Base-by-base conservation (phyloP, 1,284 basidiomycete species). In the Ganoderma boninense region DNA sequence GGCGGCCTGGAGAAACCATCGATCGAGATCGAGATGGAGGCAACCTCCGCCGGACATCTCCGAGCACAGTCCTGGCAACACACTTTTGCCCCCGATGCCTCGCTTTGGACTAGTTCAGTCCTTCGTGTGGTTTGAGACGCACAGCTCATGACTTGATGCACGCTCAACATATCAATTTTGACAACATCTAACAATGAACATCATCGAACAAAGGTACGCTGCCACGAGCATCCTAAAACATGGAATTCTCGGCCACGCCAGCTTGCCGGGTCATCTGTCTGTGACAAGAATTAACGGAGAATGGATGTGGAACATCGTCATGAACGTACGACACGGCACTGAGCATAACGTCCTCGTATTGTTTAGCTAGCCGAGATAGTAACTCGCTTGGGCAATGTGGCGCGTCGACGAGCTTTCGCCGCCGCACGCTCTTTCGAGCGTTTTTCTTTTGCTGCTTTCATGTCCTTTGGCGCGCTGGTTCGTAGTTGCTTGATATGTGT, bases 401-500 rank as follows among this genome's bases (percentile, higher is more conserved):
- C 14, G n/a, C 61, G 52, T 40, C 70, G 64, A 32, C 66, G 65
- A 29, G 62, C 67, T 40, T 89, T 90, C 23, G 89, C 90, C 49
- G 81, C 83, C 38, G 84, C 81, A 64, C 88, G 90, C 42, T 87
- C 90, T 69, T 85, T 83, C 54, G 84, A 78, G 67, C 95, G 87
- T 68, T 84, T 79, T 68, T 89, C 87, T 79, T 93, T 97, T 52
- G 90, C 89, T 32, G 84, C 86, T 75, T 87, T 92, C 85, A 94
- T 91, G 77, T 97, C 93, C 74, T 88, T 90, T 0, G 96, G 96
- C 1, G 89, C 87, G 29, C 90, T 91, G 0, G 95, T 97, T 29
- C 87, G 87, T n/a, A 97, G 81, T 71, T 96, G 95, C 79, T 97
- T 97, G 78, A 97, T 87, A 76, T 95, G 92, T 0, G 95, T 93